phyloP scores from a whole-genome alignment of 495 filamentous ascomycete genomes.

The Emericellopsis terricola region DNA sequence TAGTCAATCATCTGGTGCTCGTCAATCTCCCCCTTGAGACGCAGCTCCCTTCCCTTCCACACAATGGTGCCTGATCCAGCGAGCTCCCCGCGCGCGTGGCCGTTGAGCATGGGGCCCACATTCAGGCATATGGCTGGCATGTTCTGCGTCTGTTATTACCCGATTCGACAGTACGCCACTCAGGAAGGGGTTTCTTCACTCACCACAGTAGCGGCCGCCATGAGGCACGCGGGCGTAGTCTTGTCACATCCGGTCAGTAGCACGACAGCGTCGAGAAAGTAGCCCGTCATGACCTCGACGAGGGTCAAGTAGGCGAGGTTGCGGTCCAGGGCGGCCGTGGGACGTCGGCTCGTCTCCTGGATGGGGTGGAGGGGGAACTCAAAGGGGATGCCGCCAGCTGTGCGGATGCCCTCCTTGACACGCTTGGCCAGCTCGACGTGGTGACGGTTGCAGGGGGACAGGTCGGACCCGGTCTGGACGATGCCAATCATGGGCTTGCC shows the following conservation, averaged over 20 bases:
- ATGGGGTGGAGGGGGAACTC: slow-evolving; percentile 80
- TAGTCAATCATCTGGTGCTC: slow-evolving; percentile 86
- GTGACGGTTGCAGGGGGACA: slow-evolving; percentile 70
- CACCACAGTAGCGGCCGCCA: slow-evolving; percentile 13
- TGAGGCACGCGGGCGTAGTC: slow-evolving; percentile 97
- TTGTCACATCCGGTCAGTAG: slow-evolving; percentile 98
- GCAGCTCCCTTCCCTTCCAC: slow-evolving; percentile 73
- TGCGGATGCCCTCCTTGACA: slow-evolving; percentile 6
- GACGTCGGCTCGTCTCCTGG: slow-evolving; percentile 84
- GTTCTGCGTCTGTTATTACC: no score
- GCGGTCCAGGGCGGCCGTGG: slow-evolving; percentile 68
- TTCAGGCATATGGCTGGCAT: slow-evolving; percentile 69
- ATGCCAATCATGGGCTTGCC: slow-evolving; percentile 68
- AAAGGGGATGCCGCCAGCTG: slow-evolving; percentile 44
- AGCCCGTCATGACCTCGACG: slow-evolving; percentile 94
- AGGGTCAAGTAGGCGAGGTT: slow-evolving; percentile 62
- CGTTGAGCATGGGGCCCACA: slow-evolving; percentile 86
- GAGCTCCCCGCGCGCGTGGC: slow-evolving; percentile 89
- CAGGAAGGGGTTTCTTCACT: no score
- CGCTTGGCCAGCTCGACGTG: slow-evolving; percentile 61
- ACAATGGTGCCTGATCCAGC: slow-evolving; percentile 57
- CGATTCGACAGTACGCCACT: no score
- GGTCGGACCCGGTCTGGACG: slow-evolving; percentile 57
- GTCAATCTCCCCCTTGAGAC: slow-evolving; percentile 80
- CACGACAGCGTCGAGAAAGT: slow-evolving; percentile 98